phyloP scores from a whole-genome alignment of 805 yeast genomes.

The Myxozyma lipomycoides region DNA sequence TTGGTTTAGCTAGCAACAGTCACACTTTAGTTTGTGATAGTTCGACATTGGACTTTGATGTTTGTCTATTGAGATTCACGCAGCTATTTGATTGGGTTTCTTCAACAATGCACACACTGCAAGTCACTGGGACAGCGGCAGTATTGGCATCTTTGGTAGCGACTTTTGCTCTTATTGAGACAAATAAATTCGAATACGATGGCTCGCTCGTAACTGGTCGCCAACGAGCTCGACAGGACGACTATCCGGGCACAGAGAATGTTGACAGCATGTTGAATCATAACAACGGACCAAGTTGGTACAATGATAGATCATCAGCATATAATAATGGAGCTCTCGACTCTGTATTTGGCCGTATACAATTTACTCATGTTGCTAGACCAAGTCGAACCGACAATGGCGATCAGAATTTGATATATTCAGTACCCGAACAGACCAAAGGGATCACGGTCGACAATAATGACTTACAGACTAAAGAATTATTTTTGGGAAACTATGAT shows the following conservation, averaged over 20 bases:
- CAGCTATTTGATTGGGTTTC: too few species aligned
- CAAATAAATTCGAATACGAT: too few species aligned
- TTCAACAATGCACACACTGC: not conserved
- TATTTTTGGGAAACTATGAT: not conserved
- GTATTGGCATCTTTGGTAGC: not conserved
- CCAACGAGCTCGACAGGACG: too few species aligned
- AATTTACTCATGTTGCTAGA: not conserved
- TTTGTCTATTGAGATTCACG: too few species aligned
- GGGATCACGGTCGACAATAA: not conserved
- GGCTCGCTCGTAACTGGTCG: too few species aligned
- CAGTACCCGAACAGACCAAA: not conserved
- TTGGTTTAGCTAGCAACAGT: too few species aligned
- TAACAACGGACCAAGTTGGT: not conserved
- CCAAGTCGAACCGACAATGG: not conserved
- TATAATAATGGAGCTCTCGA: too few species aligned
- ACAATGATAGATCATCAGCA: not conserved
- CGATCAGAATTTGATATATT: not conserved
- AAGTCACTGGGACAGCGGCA: not conserved
- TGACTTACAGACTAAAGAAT: not conserved
- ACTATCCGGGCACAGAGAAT: too few species aligned
- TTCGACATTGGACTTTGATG: too few species aligned
- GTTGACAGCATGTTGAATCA: too few species aligned
- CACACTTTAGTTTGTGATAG: too few species aligned
- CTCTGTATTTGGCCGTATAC: not conserved
- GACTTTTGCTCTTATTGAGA: not conserved